Conservation (phyloP, 768 basidiomycete genomes). For the Candolleomyces aberdarensis region DNA sequence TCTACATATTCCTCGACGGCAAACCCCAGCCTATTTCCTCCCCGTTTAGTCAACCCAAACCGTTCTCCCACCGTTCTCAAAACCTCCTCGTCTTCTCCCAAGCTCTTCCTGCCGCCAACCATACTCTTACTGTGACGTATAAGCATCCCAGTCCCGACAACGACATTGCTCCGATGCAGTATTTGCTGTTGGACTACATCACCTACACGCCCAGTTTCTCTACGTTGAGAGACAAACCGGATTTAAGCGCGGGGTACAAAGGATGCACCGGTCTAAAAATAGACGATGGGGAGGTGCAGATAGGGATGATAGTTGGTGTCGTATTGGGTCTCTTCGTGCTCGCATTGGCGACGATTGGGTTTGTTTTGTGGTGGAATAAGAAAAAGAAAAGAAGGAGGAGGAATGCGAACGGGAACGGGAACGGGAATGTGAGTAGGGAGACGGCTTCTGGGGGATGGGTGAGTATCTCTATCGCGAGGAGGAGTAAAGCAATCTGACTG, state of each 20-base stretch:
- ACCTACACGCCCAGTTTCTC: slow-evolving; percentile 23
- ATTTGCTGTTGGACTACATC: slow-evolving; percentile 24
- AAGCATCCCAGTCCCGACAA: slow-evolving; percentile 4
- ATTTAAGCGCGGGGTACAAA: neutral
- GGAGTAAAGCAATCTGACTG: too few species aligned
- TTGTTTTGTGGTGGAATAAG: neutral
- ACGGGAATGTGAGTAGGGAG: neutral
- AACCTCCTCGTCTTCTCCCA: slow-evolving; percentile 18
- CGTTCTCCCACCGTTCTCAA: neutral
- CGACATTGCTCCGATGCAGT: neutral
- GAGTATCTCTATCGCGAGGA: too few species aligned
- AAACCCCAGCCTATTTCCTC: slow-evolving; percentile 12
- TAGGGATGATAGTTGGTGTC: slow-evolving; percentile 1
- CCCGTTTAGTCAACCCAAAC: slow-evolving; percentile 13
- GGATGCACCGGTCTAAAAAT: neutral
- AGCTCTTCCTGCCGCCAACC: slow-evolving; percentile 15
- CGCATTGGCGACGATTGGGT: neutral
- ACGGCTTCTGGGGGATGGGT: too few species aligned
- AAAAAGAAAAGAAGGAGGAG: neutral
- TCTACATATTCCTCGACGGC: slow-evolving; percentile 17
- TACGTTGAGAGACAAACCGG: neutral
- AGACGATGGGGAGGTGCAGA: neutral
- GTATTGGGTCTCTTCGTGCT: neutral
- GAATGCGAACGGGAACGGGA: neutral
- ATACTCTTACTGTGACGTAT: slow-evolving; percentile 22